Evolutionary conservation across 768 basidiomycete species (phyloP).

Genomic region (Lactifluus pinguis): DNA sequence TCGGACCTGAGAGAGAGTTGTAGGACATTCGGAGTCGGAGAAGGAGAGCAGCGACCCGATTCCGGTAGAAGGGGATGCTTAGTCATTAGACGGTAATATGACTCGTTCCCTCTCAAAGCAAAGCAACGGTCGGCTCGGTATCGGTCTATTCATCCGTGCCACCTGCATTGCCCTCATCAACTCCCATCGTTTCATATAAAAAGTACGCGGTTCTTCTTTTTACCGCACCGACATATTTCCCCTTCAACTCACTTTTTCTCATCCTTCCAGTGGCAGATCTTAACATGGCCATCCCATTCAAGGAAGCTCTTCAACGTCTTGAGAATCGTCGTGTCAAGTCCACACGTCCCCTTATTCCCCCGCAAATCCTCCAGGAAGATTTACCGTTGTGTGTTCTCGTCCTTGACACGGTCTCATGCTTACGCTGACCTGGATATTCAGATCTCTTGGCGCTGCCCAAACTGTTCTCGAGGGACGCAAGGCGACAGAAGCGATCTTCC

Average conservation of each 20-base stretch:
- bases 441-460: conserved; percentile 72
- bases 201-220: conserved; percentile 10
- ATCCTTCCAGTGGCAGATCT: conserved; percentile 36
- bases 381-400: conserved; percentile 58
- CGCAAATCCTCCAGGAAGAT: conserved; percentile 91
- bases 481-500: conserved; percentile 68
- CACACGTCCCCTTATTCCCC: conserved; percentile 85
- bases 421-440: conserved; percentile 23
- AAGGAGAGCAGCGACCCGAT: not conserved
- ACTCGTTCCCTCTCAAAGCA: too few species aligned
- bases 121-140: too few species aligned
- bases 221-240: not conserved
- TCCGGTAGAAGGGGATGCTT: not conserved
- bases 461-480: conserved; percentile 83
- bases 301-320: conserved; percentile 68
- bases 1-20: not conserved
- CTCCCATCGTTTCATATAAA: not conserved
- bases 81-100: not conserved
- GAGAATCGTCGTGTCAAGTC: conserved; percentile 84
- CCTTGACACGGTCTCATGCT: conserved; percentile 16
- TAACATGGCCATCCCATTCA: conserved; percentile 65
- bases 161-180: not conserved
- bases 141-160: not conserved
- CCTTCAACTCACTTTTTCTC: conserved; percentile 4
- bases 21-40: not conserved